These are phyloP conservation scores for Yueomyces sp. DNA, from an alignment of 805 yeast genomes.

Conservation along the genomic window DNA sequence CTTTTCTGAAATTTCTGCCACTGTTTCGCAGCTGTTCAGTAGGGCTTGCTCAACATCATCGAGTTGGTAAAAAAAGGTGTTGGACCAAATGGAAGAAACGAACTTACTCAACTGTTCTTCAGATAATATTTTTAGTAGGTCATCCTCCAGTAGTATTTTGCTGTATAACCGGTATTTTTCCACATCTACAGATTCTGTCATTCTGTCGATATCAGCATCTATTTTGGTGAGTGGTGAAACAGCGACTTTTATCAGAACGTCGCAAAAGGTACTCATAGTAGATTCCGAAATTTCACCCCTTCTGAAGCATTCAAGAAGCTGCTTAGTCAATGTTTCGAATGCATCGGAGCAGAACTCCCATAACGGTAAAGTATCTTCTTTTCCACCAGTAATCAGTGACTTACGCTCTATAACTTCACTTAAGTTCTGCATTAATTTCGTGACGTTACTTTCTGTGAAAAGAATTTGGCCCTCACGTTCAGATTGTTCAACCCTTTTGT, in stretches of 20 bases:
- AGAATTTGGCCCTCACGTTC: constrained; percentile 22
- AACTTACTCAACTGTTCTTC: constrained; percentile 29
- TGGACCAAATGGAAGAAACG: constrained; percentile 37
- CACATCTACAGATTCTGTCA: constrained; percentile 33
- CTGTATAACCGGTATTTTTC: constrained; percentile 32
- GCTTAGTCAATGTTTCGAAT: constrained; percentile 25
- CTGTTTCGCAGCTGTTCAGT: constrained; percentile 15
- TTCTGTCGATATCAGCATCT: constrained; percentile 15
- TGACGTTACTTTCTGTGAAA: constrained; percentile 32
- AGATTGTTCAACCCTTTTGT: constrained; percentile 22
- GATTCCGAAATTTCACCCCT: constrained; percentile 2
- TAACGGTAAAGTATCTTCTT: constrained; percentile 21
- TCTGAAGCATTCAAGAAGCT: constrained; percentile 5
- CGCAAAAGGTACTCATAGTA: constrained; percentile 6
- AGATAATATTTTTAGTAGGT: constrained; percentile 20
- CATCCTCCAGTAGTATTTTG: constrained; percentile 28
- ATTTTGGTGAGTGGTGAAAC: constrained; percentile 14
- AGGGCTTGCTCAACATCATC: constrained; percentile 39
- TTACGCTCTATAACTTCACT: constrained; percentile 38
- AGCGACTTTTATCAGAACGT: constrained; percentile 22
- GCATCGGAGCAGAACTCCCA: constrained; percentile 42
- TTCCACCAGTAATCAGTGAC: constrained; percentile 19
- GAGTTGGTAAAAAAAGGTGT: constrained; percentile 45
- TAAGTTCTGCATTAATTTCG: constrained; percentile 35
- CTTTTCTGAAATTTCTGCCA: constrained; percentile 26